Evolutionary conservation across 768 basidiomycete genomes (phyloP).

Genomic region (Phaeotremella fagi): DNA sequence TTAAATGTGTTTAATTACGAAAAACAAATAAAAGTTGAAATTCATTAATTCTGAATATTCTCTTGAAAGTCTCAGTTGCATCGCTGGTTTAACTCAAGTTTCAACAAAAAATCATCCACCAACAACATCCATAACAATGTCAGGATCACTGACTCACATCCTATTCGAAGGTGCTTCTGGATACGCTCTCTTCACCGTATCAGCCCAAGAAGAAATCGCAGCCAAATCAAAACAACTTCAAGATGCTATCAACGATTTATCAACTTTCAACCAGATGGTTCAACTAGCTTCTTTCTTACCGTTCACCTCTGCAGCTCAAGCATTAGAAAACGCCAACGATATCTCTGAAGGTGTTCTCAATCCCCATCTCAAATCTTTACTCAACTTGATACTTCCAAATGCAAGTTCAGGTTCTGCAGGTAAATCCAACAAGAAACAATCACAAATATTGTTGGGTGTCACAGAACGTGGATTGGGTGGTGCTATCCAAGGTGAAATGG

Average conservation of each 20-base stretch:
- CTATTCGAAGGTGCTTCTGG: conserved; percentile 92
- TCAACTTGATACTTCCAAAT: conserved; percentile 36
- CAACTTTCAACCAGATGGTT: conserved; percentile 90
- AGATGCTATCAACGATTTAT: conserved; percentile 76
- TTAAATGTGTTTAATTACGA: background rate
- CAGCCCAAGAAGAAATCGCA: conserved; percentile 80
- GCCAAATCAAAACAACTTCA: conserved; percentile 72
- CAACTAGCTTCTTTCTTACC: conserved; percentile 83
- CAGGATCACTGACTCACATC: conserved; percentile 63
- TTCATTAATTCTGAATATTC: no score
- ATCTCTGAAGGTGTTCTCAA: conserved; percentile 75
- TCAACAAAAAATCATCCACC: no score
- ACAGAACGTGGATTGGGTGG: conserved; percentile 69
- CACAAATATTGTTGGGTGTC: conserved; percentile 65
- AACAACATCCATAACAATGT: no score
- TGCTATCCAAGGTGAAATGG: conserved; percentile 67
- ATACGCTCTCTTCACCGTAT: conserved; percentile 85
- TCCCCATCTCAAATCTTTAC: conserved; percentile 26
- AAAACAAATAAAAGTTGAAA: background rate
- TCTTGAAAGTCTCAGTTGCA: no score
- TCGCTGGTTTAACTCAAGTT: no score
- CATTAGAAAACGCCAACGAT: conserved; percentile 92
- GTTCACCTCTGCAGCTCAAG: conserved; percentile 88
- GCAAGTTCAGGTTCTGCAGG: conserved; percentile 18
- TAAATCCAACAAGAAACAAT: conserved; percentile 33